Evolutionary conservation across 2,329 filamentous ascomycete species (phyloP).

Genomic region (Rugonectria rugulosa): DNA sequence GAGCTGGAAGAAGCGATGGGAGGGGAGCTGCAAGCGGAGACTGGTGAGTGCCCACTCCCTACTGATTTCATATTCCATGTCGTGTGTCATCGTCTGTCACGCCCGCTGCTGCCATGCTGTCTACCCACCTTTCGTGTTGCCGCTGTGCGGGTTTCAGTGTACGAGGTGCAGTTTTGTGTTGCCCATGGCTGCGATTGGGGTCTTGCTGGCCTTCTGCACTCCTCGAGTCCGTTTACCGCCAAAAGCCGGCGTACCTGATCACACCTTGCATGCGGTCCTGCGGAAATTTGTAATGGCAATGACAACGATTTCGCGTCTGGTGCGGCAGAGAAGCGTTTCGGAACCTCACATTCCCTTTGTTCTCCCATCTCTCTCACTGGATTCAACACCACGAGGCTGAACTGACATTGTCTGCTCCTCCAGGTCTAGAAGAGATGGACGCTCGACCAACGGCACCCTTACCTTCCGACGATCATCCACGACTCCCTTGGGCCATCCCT

Average conservation of each 20-base stretch:
- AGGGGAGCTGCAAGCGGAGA: conserved; percentile 69
- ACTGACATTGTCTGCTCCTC: conserved; percentile 22
- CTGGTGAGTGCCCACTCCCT: conserved; percentile 65
- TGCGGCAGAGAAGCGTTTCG: not conserved
- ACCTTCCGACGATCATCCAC: conserved; percentile 71
- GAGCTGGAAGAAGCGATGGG: conserved; percentile 65
- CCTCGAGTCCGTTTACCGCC: conserved; percentile 15
- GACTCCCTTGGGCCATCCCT: conserved; percentile 56
- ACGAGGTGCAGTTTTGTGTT: conserved; percentile 3
- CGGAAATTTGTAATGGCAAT: not conserved
- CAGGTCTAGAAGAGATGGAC: conserved; percentile 66
- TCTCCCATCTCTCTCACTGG: not conserved
- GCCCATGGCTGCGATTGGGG: conserved; percentile 3
- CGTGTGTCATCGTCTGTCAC: conserved; percentile 11
- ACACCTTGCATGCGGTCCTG: conserved; percentile 1
- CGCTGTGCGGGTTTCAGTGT: conserved; percentile 6
- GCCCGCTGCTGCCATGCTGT: conserved; percentile 28
- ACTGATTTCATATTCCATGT: conserved; percentile 20
- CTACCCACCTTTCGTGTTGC: conserved; percentile 17
- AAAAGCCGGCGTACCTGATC: conserved; percentile 4
- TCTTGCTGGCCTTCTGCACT: conserved; percentile 6
- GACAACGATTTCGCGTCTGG: not conserved
- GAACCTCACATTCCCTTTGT: conserved; percentile 13
- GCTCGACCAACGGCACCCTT: conserved; percentile 67
- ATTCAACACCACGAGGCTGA: not conserved